Evolutionary conservation across 495 filamentous ascomycete genomes (phyloP), one percentile per base, ranked within the genome.

Genomic region (Neurospora sp.): DNA sequence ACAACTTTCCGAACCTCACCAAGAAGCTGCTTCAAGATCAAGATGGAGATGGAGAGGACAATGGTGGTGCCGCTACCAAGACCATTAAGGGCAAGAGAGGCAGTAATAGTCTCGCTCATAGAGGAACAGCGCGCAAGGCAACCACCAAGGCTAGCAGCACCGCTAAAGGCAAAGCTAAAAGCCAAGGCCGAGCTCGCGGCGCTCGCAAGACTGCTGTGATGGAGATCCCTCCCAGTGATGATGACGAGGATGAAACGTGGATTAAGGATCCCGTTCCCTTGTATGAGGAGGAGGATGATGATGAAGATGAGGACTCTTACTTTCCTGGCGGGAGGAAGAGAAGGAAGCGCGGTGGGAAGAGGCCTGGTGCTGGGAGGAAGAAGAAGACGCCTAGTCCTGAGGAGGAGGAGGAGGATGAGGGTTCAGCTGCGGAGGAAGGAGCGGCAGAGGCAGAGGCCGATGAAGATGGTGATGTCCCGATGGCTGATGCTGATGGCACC

Each of bases 1-100:
- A 86, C 74, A 84, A 83, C 37, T 84, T 85, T 75, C 85, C 83
- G 38, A 86, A 86, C 73, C 73, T 86, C 68, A 84, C 83, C 38
- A 84, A 86, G 75, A 84, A 85, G 70, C 78, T 86, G 1, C 79
- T 85, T 35, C 53, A 65, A 37, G 85, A 85, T 73, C 80, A 79
- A 39, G 82, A 84, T 14, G 22, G 48, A 14, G 48, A 45, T 18
- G 72, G 41, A 0, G 42, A 45, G 1, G 7, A 45, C 38, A 35
- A 20, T 4, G 40, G 18, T 12, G 39, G 18, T 12, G 39, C 69
- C 0, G 48, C 71, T 4, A 61, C 40, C 1, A 59, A 6, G 3
- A 65, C 73, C 20, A 80, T 9, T 0, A 53, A 80, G 71, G 74
- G 75, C 12, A 81, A 79, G 69, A 41, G 45, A 70, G 70, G 71